Evolutionary conservation across 2,329 filamentous ascomycete genomes (phyloP), one percentile per base, ranked within the genome.

Genomic region (Ophiocordyceps australis): DNA sequence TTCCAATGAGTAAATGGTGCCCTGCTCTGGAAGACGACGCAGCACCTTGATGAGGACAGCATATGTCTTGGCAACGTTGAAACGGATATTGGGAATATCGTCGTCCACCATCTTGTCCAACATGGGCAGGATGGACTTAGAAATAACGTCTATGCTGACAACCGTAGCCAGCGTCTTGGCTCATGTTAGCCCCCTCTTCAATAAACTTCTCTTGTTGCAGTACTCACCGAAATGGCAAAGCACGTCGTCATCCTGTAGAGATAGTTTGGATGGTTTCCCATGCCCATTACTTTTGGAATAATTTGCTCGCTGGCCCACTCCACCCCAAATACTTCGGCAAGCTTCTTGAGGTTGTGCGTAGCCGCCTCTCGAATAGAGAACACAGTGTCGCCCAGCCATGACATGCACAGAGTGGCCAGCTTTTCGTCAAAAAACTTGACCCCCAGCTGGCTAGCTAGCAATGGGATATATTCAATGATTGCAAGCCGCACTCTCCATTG

Each of bases 171-270:
- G 73, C 14, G 86, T 98, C 89, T 98, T 25, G 18, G n/a, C n/a
- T n/a, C n/a, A n/a, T n/a, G n/a, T n/a, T n/a, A n/a, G n/a, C n/a
- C n/a, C n/a, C n/a, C n/a, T n/a, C n/a, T n/a, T n/a, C n/a, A n/a
- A n/a, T n/a, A n/a, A n/a, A n/a, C n/a, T n/a, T n/a, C n/a, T n/a
- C n/a, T n/a, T n/a, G n/a, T n/a, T n/a, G 5, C 3, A 8, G 15
- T 28, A 67, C 80, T 62, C 66, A 98, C 89, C 41, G 83, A 86
- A 38, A 98, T 91, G 34, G 89, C 89, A 51, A 98, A 98, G 59
- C 86, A 95, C n/a, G 89, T 98, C 8, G 89, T 98, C 89, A 98
- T 98, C 49, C 89, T 72, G 66, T 98, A 98, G 27, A 98, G 75
- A 51, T 98, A 98, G 59, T 98, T 98, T 33, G 86, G 82, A 50